A percentile compares a stretch with the other conserved stretches of the same genome.
phyloP scores from a whole-genome alignment of 1,284 basidiomycete genomes.

The Meripilus lineatus region DNA sequence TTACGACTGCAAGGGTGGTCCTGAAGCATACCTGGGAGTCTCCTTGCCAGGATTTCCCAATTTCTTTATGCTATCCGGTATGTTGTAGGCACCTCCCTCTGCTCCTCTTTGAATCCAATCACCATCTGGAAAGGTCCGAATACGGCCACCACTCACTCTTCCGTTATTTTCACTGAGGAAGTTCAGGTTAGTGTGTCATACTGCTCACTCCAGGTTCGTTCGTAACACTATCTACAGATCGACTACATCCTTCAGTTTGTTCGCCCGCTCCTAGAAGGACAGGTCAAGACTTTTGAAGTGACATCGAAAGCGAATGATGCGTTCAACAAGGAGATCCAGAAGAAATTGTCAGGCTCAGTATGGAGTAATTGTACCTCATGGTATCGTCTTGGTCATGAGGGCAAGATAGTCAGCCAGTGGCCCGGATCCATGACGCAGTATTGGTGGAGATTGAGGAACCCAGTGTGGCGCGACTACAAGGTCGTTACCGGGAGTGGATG shows the following conservation, averaged over 20 bases:
- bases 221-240: slow-evolving; percentile 31
- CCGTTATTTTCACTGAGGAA: slow-evolving; percentile 48
- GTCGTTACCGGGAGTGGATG: background rate
- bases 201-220: background rate
- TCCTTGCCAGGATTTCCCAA: slow-evolving; percentile 36
- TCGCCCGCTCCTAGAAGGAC: slow-evolving; percentile 41
- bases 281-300: slow-evolving; percentile 42
- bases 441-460: slow-evolving; percentile 3
- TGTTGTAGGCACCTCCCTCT: slow-evolving; percentile 22
- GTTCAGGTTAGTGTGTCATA: slow-evolving; percentile 39
- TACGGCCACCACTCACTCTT: slow-evolving; percentile 47
- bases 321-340: slow-evolving; percentile 45
- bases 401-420: slow-evolving; percentile 2
- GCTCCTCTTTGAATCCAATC: background rate
- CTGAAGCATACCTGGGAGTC: slow-evolving; percentile 37
- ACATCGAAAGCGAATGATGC: slow-evolving; percentile 34
- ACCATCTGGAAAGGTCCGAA: slow-evolving; percentile 31
- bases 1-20: slow-evolving; percentile 31
- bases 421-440: slow-evolving; percentile 1
- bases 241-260: slow-evolving; percentile 41
- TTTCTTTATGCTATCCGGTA: slow-evolving; percentile 29
- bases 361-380: slow-evolving; percentile 4
- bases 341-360: background rate
- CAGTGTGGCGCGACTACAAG: slow-evolving; percentile 4
- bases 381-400: slow-evolving; percentile 1